Base-by-base conservation (phyloP, 805 yeast genomes). In the Vanderwaltozyma verrucispora region DNA sequence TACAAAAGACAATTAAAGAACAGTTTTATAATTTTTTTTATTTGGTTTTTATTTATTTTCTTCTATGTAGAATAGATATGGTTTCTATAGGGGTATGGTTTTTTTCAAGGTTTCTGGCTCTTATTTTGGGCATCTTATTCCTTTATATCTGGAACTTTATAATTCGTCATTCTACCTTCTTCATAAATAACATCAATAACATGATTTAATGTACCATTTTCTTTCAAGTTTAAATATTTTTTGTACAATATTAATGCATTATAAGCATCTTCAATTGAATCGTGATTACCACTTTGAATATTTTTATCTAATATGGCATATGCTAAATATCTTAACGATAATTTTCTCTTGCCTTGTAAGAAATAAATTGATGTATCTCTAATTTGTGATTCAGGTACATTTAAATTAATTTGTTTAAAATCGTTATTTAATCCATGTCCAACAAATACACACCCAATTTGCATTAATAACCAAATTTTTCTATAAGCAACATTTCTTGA, bases 341-440 rank as follows among this genome's bases (percentile, higher is more conserved):
- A 65, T 43, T 77, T 80, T 42, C 98, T 65, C 51, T 81, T 84
- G 33, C 80, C 78, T 35, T 81, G 77, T 46, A 84, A 68, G 58
- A 79, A 83, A 60, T 75, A 92, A 29, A 84, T 70, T 2, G 85
- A 78, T 0, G 99, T 92, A 58, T 92, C 99, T 39, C 94, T 68
- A 21, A 92, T 88, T 59, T 94, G 98, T 2, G 59, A 59, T 19
- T 69, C 67, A 0, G 97, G 97, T 2, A 94, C 94, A 53, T 82
- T 83, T 33, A 92, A 75, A 51, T 92, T 92, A 48, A 94, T 92
- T 25, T 92, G 83, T 50, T 96, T 69, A 67, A 92, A 92, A 63
- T 92, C 99, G 48, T 86, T 87, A 29, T 72, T 69, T 41, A 92
- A 67, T 2, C 96, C 96, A 63, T 92, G 99, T 0, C 99, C 99